These are phyloP conservation scores for Podila verticillata DNA, from an alignment of 192 early-diverging fungal genomes.

Conservation along the genomic window DNA sequence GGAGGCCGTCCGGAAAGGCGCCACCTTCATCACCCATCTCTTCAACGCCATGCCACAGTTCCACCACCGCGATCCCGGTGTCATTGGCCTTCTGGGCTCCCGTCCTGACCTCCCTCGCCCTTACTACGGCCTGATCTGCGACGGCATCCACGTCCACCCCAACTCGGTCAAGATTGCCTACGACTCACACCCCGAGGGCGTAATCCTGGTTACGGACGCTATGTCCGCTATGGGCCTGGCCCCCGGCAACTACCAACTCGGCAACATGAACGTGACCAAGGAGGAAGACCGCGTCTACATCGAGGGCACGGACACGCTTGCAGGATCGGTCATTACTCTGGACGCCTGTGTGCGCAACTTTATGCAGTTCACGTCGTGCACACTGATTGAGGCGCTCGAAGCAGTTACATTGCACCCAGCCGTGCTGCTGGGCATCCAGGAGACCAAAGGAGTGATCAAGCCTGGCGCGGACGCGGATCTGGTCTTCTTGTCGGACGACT, in stretches of 20 bases:
- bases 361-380: conserved; percentile 78
- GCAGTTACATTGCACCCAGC: conserved; percentile 85
- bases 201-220: conserved; percentile 84
- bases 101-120: conserved; percentile 65
- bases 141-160: conserved; percentile 85
- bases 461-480: conserved; percentile 83
- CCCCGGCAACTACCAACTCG: conserved; percentile 74
- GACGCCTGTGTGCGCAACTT: conserved; percentile 83
- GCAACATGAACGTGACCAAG: conserved; percentile 73
- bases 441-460: conserved; percentile 76
- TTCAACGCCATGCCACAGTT: conserved; percentile 92
- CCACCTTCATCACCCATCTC: conserved; percentile 81
- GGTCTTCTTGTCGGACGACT: conserved; percentile 73
- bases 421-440: conserved; percentile 73
- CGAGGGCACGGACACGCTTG: conserved; percentile 78
- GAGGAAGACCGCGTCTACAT: conserved; percentile 73
- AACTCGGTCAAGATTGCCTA: conserved; percentile 86
- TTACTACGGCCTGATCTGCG: conserved; percentile 87
- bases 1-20: conserved; percentile 67
- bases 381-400: conserved; percentile 81
- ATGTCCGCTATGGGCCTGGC: conserved; percentile 81
- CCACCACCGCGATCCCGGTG: conserved; percentile 88
- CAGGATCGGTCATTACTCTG: conserved; percentile 75
- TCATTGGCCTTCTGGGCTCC: conserved; percentile 80
- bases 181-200: conserved; percentile 79